A percentile compares a stretch with the other conserved stretches of the same genome.
phyloP scores from a whole-genome alignment of 306 rosid species.

The Lathyrus tuberosus region DNA sequence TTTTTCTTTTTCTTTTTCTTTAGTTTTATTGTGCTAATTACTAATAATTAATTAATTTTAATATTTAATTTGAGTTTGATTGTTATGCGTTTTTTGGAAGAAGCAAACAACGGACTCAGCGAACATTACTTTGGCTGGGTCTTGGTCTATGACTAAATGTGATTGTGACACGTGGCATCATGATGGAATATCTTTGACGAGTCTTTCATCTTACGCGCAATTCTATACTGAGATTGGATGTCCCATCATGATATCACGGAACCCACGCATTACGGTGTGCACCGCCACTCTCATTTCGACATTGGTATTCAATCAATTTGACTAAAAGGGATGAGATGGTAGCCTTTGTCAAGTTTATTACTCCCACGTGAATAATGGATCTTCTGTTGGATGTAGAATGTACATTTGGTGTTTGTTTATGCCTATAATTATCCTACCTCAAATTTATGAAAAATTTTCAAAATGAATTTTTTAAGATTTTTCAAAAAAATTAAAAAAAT shows the following conservation, averaged over 20 bases:
- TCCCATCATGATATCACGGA: background rate
- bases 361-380: too few species aligned
- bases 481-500: too few species aligned
- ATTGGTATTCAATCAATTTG: background rate
- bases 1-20: constrained; percentile 1
- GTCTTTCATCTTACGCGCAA: constrained; percentile 38
- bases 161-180: constrained; percentile 55
- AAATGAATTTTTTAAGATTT: too few species aligned
- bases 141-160: constrained; percentile 39
- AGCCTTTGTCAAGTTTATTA: too few species aligned
- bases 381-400: too few species aligned
- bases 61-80: too few species aligned
- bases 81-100: background rate
- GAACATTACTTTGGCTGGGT: too few species aligned
- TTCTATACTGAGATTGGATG: background rate
- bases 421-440: background rate
- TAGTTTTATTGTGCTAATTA: too few species aligned
- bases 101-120: constrained; percentile 21
- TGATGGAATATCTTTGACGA: constrained; percentile 37
- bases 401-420: constrained; percentile 32
- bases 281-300: background rate
- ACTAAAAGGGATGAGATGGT: background rate
- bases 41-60: too few species aligned
- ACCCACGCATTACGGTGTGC: background rate
- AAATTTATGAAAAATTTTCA: too few species aligned